Evolutionary conservation across 1,139 yeast genomes (phyloP).

Genomic region (Spencermartinsiella ligniputridi): DNA sequence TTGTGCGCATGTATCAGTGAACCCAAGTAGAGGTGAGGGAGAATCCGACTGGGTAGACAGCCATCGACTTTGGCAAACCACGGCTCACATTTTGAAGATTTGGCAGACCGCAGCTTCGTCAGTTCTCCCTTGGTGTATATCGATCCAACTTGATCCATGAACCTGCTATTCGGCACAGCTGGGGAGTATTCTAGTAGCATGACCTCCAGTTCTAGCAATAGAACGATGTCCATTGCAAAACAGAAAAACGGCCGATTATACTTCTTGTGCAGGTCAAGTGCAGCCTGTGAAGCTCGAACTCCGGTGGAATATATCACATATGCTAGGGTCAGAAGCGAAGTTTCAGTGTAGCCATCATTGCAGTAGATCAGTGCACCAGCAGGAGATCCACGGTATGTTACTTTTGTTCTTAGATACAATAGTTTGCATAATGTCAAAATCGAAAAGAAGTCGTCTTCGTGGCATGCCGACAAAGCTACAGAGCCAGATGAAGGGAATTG

Average conservation of each 20-base stretch:
- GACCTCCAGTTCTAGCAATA: conserved; percentile 60
- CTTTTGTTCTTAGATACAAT: conserved; percentile 28
- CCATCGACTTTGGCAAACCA: conserved; percentile 44
- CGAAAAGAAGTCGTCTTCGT: conserved; percentile 24
- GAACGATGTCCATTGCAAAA: conserved; percentile 67
- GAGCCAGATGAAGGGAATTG: conserved; percentile 80
- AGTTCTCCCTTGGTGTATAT: conserved; percentile 3
- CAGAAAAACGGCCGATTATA: conserved; percentile 79
- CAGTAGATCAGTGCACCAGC: conserved; percentile 56
- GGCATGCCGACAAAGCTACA: conserved; percentile 19
- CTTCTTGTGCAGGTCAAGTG: conserved; percentile 54
- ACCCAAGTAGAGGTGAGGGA: conserved; percentile 84
- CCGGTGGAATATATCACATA: conserved; percentile 66
- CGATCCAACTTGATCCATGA: conserved; percentile 8
- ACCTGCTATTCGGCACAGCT: conserved; percentile 15
- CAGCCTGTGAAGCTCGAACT: conserved; percentile 44
- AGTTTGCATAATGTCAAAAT: conserved; percentile 32
- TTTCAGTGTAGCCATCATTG: conserved; percentile 90
- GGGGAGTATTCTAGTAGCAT: conserved; percentile 58
- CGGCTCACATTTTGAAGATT: conserved; percentile 9
- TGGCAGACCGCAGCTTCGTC: conserved; percentile 2
- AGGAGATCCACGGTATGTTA: conserved; percentile 18
- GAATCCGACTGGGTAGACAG: conserved; percentile 65
- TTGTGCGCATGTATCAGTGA: conserved; percentile 78
- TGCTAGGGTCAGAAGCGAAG: conserved; percentile 67